Percentiles rank a stretch among this genome's conserved stretches.
Evolutionary conservation across 2,329 filamentous ascomycete genomes (phyloP).

Genomic region (Trichophyton verrucosum): DNA sequence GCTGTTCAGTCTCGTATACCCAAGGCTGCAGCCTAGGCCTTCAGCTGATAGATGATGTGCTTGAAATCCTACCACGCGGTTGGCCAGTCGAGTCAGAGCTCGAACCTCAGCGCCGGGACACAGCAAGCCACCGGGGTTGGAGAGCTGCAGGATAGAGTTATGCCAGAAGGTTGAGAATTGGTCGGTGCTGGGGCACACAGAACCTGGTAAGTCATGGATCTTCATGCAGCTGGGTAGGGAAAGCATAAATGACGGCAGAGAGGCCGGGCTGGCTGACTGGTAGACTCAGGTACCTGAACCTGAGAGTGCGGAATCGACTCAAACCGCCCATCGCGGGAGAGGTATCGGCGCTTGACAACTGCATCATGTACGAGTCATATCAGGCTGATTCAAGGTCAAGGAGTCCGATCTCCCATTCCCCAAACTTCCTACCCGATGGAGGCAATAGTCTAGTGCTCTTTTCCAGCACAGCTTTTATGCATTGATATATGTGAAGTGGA

Average conservation of each 20-base stretch:
- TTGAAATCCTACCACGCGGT: neutral
- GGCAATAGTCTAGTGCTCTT: conserved; percentile 37
- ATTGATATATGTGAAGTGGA: conserved; percentile 26
- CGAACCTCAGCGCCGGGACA: neutral
- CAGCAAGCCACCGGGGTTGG: neutral
- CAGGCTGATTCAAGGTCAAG: conserved; percentile 28
- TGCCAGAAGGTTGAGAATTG: neutral
- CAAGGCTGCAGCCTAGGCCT: neutral
- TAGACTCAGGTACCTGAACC: conserved; percentile 25
- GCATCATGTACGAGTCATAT: neutral
- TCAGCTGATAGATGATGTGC: neutral
- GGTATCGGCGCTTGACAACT: neutral
- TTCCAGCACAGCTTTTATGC: conserved; percentile 26
- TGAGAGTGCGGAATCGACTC: neutral
- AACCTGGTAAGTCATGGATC: neutral
- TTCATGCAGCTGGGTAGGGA: neutral
- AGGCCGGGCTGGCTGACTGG: neutral
- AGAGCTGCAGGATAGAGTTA: neutral
- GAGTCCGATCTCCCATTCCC: conserved; percentile 44
- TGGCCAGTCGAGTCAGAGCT: neutral
- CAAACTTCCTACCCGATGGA: conserved; percentile 37
- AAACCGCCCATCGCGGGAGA: neutral
- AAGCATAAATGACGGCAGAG: neutral
- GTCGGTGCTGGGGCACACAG: neutral
- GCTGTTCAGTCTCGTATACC: neutral